Base-by-base conservation (phyloP, 2,329 filamentous ascomycete genomes). In the Apiospora kogelbergensis region DNA sequence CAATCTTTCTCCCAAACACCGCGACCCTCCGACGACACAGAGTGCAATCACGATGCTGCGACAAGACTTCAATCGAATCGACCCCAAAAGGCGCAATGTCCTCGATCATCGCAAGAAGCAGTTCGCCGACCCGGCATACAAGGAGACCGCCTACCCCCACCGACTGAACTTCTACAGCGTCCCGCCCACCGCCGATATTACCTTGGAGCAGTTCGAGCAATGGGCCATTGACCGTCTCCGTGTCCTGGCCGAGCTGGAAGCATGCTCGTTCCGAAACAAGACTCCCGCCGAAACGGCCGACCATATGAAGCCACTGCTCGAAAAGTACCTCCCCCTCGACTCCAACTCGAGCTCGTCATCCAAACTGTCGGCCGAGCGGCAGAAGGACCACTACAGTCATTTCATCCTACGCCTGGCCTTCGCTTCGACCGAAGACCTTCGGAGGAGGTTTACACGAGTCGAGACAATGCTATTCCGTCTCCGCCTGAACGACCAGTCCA, bases 351-450 rank as follows among this genome's bases (percentile, higher is more conserved):
- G 77, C 60, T 69, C 71, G 3, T 78, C 80, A 57, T 82, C 79
- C 72, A 87, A 84, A 75, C 81, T 95, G 17, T 86, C 88, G 30
- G 82, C 88, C 42, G 93, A 99, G 81, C 88, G 95, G 37, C 93
- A 95, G 80, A 97, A 96, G 78, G 96, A 99, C 75, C 96, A 99
- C 81, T 99, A 98, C 81, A 96, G 93, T 68, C 96, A 99, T 80
- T 99, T 98, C 79, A 99, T 98, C 71, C 88, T 99, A 6, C 90
- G 96, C 0, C 88, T 99, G 57, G 96, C 96, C 1, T 99, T 99
- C 77, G 90, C 95, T 0, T 90, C 92, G 2, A 98, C 95, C 0
- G 94, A 97, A 77, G 96, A 99, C 76, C 84, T 98, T 45, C 90
- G 96, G 53, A 88, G 92, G 72, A 90, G 96, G 30, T 99, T 98